phyloP scores from a whole-genome alignment of 2,329 filamentous ascomycete species.

The Epichloe scottii region DNA sequence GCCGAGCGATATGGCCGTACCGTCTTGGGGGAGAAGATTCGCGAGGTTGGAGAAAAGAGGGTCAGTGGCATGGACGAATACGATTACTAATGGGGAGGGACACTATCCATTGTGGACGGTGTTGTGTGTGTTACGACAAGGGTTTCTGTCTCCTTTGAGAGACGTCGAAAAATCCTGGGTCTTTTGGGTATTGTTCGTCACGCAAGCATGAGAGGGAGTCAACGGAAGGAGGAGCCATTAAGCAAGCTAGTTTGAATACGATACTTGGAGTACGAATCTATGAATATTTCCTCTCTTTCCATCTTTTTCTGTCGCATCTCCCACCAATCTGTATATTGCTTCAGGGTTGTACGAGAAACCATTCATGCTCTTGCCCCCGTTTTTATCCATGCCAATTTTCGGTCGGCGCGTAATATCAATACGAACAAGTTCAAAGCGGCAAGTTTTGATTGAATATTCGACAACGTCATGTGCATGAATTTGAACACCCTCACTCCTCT shows the following conservation, averaged over 20 bases:
- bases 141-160: neutral
- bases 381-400: too few relatives aligned
- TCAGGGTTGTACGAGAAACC: too few relatives aligned
- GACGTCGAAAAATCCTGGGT: too few relatives aligned
- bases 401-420: too few relatives aligned
- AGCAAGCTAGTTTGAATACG: neutral
- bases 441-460: too few relatives aligned
- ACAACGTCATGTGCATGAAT: too few relatives aligned
- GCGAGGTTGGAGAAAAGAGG: slow-evolving; percentile 64
- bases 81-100: slow-evolving; percentile 8
- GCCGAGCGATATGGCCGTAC: slow-evolving; percentile 72
- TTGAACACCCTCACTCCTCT: too few relatives aligned
- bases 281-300: neutral
- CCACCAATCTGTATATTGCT: too few relatives aligned
- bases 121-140: neutral
- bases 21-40: slow-evolving; percentile 81
- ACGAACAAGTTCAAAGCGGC: too few relatives aligned
- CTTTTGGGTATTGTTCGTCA: neutral
- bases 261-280: neutral
- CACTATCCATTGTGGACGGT: neutral
- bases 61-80: slow-evolving; percentile 49
- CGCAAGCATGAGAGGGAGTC: neutral
- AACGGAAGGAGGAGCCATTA: neutral
- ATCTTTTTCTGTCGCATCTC: too few relatives aligned
- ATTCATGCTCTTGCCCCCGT: too few relatives aligned